phyloP scores from a whole-genome alignment of 2,329 filamentous ascomycete species.

The Pezicula rhizophila region DNA sequence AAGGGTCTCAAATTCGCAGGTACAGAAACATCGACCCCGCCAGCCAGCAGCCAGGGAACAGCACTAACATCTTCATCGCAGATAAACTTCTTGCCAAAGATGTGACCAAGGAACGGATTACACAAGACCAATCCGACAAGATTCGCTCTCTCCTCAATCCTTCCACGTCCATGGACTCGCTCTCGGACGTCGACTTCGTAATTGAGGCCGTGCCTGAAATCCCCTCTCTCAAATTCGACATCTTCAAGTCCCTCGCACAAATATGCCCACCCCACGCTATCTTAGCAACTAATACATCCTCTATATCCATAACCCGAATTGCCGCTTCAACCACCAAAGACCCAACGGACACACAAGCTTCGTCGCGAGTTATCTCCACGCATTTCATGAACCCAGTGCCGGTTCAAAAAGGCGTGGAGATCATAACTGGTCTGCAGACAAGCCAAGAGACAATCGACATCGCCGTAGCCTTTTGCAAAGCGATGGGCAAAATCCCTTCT shows the following conservation, averaged over 20 bases:
- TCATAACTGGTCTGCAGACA: conserved; percentile 91
- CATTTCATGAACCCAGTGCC: conserved; percentile 99
- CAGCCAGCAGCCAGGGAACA: not conserved
- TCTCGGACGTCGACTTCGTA: conserved; percentile 86
- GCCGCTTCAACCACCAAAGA: conserved; percentile 78
- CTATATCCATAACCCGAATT: conserved; percentile 94
- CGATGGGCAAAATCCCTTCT: conserved; percentile 89
- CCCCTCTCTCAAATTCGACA: conserved; percentile 75
- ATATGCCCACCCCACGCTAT: conserved; percentile 81
- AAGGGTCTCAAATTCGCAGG: conserved; percentile 88
- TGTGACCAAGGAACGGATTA: conserved; percentile 79
- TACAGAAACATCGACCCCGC: conserved; percentile 30
- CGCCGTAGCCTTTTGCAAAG: conserved; percentile 77
- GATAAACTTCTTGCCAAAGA: conserved; percentile 93
- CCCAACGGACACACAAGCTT: conserved; percentile 71
- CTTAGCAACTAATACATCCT: conserved; percentile 96
- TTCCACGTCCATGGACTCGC: conserved; percentile 67
- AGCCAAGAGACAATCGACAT: conserved; percentile 74
- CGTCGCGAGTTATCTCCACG: conserved; percentile 85
- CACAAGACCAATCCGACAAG: conserved; percentile 71
- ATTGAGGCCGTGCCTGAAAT: conserved; percentile 98
- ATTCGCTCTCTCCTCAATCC: conserved; percentile 64
- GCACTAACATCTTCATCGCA: conserved; percentile 25
- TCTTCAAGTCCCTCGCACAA: conserved; percentile 77
- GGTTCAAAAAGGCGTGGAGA: conserved; percentile 94